Percentiles rank a stretch among this genome's conserved stretches.
Conservation (phyloP, 2,329 filamentous ascomycete genomes). For the Phialophora tarda region DNA sequence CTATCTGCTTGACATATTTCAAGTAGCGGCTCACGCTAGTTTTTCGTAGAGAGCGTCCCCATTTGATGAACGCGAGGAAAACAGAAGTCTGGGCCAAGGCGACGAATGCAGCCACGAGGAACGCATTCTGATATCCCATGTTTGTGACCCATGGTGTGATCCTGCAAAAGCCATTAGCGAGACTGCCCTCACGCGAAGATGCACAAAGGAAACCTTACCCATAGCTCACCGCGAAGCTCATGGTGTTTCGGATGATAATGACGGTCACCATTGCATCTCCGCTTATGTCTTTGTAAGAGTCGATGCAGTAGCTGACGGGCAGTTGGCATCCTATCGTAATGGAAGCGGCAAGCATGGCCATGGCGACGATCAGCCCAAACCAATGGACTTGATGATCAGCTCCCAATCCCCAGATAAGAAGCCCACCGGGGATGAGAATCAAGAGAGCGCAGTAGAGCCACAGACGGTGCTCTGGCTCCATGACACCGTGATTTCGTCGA, state of each 20-base stretch:
- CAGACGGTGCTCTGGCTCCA: conserved; percentile 41
- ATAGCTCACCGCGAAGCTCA: conserved; percentile 59
- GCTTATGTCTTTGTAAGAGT: conserved; percentile 55
- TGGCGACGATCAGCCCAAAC: conserved; percentile 57
- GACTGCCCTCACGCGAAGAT: background rate
- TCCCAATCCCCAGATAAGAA: conserved; percentile 60
- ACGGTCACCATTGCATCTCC: conserved; percentile 59
- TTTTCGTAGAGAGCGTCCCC: conserved; percentile 42
- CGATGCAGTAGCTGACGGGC: conserved; percentile 55
- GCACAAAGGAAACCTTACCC: conserved; percentile 22
- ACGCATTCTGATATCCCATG: conserved; percentile 53
- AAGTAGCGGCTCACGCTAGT: background rate
- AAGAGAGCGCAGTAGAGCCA: conserved; percentile 43
- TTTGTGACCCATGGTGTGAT: conserved; percentile 54
- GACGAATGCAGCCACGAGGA: conserved; percentile 50
- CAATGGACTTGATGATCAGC: conserved; percentile 57
- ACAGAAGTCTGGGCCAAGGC: conserved; percentile 49
- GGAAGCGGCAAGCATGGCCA: conserved; percentile 54
- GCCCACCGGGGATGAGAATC: conserved; percentile 51
- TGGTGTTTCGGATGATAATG: conserved; percentile 57
- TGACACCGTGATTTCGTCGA: conserved; percentile 37
- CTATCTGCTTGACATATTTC: conserved; percentile 21
- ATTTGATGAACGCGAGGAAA: conserved; percentile 56
- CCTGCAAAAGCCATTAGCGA: conserved; percentile 48
- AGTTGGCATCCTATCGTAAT: conserved; percentile 54